Percentiles rank a stretch among this genome's conserved stretches.
Evolutionary conservation across 306 rosid genomes (phyloP).

Genomic region (Medicago arabica): DNA sequence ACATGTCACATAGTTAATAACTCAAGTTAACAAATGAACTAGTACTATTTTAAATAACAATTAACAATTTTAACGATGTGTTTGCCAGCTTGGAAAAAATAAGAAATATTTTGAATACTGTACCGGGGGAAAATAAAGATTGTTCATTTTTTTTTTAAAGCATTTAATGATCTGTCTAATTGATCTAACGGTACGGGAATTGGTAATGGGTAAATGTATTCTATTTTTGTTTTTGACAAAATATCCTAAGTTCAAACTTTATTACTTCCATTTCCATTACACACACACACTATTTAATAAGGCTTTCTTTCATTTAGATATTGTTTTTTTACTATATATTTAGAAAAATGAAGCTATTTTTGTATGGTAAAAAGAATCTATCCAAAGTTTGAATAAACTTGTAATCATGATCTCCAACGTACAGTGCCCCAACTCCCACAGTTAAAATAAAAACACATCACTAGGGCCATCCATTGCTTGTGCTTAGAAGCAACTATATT

Average conservation of each 20-base stretch:
- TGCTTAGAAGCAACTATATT: constrained; percentile 43
- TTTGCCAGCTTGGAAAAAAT: neutral
- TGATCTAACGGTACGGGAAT: too few species aligned
- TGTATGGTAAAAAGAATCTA: constrained; percentile 43
- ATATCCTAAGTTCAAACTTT: too few species aligned
- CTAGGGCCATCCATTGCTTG: constrained; percentile 39
- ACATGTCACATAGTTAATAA: too few species aligned
- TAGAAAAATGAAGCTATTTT: constrained; percentile 25
- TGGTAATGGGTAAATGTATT: too few species aligned
- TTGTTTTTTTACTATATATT: neutral
- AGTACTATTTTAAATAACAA: neutral
- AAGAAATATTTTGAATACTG: too few species aligned
- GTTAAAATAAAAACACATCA: constrained; percentile 75
- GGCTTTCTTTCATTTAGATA: neutral
- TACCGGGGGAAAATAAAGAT: too few species aligned
- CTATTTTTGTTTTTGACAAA: too few species aligned
- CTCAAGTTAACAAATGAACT: too few species aligned
- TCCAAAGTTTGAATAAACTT: constrained; percentile 42
- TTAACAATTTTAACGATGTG: neutral
- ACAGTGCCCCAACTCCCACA: constrained; percentile 36
- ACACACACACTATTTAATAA: too few species aligned
- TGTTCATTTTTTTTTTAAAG: too few species aligned
- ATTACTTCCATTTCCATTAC: too few species aligned
- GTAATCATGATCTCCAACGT: constrained; percentile 28
- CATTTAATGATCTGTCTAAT: too few species aligned